Conservation (phyloP, 345 rosid species). For the Reutealis trisperma region DNA sequence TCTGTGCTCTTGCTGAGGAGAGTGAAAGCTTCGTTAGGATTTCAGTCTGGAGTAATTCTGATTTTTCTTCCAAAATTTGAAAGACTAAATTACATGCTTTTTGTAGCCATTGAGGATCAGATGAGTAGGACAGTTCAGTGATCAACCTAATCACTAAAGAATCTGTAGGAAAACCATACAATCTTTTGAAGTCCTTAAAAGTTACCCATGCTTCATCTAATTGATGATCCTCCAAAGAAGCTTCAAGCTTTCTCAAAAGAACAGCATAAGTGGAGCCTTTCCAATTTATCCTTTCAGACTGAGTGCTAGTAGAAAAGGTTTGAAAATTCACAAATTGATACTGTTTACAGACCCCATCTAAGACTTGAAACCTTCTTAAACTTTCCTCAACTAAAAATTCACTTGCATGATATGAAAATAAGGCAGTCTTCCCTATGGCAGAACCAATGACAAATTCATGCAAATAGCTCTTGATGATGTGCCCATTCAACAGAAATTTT, state of each 20-base stretch:
- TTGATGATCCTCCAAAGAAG: constrained; percentile 46
- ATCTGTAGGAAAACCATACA: constrained; percentile 56
- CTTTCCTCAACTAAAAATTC: background rate
- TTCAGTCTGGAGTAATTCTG: constrained; percentile 39
- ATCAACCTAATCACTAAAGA: constrained; percentile 46
- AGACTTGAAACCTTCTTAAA: constrained; percentile 8
- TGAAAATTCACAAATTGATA: background rate
- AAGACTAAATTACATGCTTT: constrained; percentile 58
- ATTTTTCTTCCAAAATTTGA: constrained; percentile 42
- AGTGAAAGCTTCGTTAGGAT: constrained; percentile 53
- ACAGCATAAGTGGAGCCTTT: constrained; percentile 46
- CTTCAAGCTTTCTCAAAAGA: constrained; percentile 62
- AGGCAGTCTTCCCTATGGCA: constrained; percentile 5
- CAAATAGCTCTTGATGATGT: constrained; percentile 1
- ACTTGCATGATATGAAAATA: background rate
- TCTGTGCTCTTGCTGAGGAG: constrained; percentile 69
- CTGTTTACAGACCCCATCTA: background rate
- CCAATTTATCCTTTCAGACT: constrained; percentile 44
- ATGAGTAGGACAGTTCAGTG: constrained; percentile 59
- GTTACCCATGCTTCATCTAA: constrained; percentile 65
- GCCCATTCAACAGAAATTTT: background rate
- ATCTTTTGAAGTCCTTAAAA: constrained; percentile 57
- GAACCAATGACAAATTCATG: background rate
- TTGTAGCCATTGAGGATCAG: constrained; percentile 54
- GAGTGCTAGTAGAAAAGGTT: constrained; percentile 17